Evolutionary conservation across 148 eudicot species (phyloP).

Genomic region (Nepenthes mirabilis): DNA sequence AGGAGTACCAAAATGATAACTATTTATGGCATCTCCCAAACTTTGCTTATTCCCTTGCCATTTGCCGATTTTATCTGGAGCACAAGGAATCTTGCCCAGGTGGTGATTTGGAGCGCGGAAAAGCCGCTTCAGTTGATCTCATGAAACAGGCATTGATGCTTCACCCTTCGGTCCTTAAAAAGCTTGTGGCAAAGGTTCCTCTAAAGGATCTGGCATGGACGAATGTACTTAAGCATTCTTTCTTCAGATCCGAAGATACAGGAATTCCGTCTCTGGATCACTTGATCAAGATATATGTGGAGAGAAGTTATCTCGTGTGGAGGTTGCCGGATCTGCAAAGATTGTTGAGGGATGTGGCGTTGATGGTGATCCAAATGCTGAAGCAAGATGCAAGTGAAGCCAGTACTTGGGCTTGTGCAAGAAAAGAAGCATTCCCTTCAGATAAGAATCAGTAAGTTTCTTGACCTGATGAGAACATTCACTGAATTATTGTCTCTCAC

Average conservation of each 20-base stretch:
- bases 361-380: slow-evolving; percentile 46
- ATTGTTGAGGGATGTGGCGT: slow-evolving; percentile 61
- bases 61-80: slow-evolving; percentile 77
- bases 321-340: slow-evolving; percentile 91
- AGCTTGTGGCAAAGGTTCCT: slow-evolving; percentile 77
- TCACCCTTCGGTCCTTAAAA: slow-evolving; percentile 73
- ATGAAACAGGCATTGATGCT: slow-evolving; percentile 97
- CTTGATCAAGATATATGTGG: slow-evolving; percentile 71
- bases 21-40: slow-evolving; percentile 86
- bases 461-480: neutral
- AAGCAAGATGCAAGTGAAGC: slow-evolving; percentile 44
- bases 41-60: slow-evolving; percentile 81
- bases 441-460: slow-evolving; percentile 80
- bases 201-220: slow-evolving; percentile 70
- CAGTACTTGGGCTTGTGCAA: slow-evolving; percentile 79
- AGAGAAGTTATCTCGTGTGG: slow-evolving; percentile 86
- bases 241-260: slow-evolving; percentile 47
- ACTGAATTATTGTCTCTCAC: neutral
- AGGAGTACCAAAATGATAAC: slow-evolving; percentile 53
- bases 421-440: slow-evolving; percentile 84
- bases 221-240: slow-evolving; percentile 32
- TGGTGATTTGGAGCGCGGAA: slow-evolving; percentile 17
- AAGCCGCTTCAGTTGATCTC: slow-evolving; percentile 54
- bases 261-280: slow-evolving; percentile 78
- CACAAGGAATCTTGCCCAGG: slow-evolving; percentile 15